These are phyloP conservation scores for Rhodocollybia butyracea DNA, from an alignment of 768 basidiomycete species.

Conservation along the genomic window DNA sequence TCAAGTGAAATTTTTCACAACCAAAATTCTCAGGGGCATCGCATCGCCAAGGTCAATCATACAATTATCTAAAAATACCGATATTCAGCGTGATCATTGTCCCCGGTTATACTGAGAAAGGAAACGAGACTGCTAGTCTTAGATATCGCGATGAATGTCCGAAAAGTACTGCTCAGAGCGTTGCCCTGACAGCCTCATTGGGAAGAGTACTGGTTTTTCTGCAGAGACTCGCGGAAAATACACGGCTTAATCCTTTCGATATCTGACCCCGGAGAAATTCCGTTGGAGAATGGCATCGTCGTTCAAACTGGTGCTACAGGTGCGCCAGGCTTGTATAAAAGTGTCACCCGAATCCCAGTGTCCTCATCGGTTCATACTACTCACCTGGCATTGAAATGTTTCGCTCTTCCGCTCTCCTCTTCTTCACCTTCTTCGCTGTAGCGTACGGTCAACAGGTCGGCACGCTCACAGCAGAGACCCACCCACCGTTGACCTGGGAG, in stretches of 20 bases:
- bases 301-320: too few relatives aligned
- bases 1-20: too few relatives aligned
- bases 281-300: too few relatives aligned
- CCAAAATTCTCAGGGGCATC: too few relatives aligned
- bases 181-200: too few relatives aligned
- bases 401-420: not conserved
- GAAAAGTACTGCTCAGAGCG: not conserved
- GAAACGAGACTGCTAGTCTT: not conserved
- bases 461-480: conserved; percentile 32
- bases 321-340: too few relatives aligned
- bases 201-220: not conserved
- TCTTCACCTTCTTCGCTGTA: conserved; percentile 5
- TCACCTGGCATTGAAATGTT: not conserved
- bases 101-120: not conserved
- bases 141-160: not conserved
- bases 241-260: not conserved
- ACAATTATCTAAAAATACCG: not conserved
- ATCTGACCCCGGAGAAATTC: not conserved
- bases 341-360: too few relatives aligned
- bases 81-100: not conserved
- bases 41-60: too few relatives aligned
- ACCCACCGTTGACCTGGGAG: conserved; percentile 30
- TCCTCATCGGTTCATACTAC: conserved; percentile 6
- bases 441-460: conserved; percentile 19
- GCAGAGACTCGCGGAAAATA: not conserved